These are phyloP conservation scores for Xylaria sp. DNA, from an alignment of 2,329 filamentous ascomycete species.

Conservation along the genomic window DNA sequence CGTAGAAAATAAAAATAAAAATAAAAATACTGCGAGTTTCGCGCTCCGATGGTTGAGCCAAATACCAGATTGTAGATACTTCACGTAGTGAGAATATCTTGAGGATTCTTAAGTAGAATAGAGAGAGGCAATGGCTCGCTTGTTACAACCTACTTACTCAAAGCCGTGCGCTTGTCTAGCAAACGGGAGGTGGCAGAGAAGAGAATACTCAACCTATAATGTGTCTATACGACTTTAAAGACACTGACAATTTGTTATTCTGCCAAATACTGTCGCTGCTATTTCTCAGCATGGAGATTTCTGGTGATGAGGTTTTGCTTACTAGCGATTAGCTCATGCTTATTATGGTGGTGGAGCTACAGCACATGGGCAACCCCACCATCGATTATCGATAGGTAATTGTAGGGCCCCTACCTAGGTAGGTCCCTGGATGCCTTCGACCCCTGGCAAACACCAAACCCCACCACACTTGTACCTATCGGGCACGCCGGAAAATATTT, in stretches of 20 bases:
- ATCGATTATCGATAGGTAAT: background rate
- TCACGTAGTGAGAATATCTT: conserved; percentile 16
- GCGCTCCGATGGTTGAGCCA: background rate
- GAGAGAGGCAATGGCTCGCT: no score
- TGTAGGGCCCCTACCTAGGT: no score
- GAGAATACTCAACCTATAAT: conserved; percentile 29
- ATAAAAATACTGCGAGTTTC: background rate
- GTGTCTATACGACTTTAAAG: conserved; percentile 35
- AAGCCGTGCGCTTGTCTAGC: no score
- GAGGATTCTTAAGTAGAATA: conserved; percentile 29
- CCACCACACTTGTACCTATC: no score
- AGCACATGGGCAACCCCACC: background rate
- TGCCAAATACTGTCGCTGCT: conserved; percentile 4
- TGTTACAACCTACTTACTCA: no score
- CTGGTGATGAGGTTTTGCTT: conserved; percentile 22
- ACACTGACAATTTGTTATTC: conserved; percentile 15
- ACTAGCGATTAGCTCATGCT: conserved; percentile 36
- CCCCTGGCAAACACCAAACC: background rate
- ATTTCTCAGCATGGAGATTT: conserved; percentile 2
- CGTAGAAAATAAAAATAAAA: no score
- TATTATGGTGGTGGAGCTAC: conserved; percentile 22
- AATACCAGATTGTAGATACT: background rate
- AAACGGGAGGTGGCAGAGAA: no score
- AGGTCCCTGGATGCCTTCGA: no score
- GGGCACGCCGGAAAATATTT: no score